Percentiles rank a stretch among this genome's conserved stretches.
Conservation (phyloP, 2,329 filamentous ascomycete species). For the Chaetomiaceae sp. region DNA sequence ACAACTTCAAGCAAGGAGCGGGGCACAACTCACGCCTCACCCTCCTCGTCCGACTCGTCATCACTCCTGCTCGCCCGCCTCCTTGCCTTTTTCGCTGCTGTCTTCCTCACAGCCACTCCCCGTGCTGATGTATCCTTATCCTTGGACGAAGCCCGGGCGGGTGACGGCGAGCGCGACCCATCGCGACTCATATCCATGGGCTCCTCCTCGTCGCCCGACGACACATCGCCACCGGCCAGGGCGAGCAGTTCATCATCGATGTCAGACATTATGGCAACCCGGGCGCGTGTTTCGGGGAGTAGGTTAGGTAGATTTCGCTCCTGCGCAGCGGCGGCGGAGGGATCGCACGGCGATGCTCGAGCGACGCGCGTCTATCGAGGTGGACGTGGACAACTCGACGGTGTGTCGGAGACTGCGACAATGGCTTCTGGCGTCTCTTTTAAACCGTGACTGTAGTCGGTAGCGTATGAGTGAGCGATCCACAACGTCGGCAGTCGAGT, state of each 20-base stretch:
- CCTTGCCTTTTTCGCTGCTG: slow-evolving; percentile 43
- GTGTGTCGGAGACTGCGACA: not conserved
- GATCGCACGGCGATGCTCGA: not conserved
- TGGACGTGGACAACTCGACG: not conserved
- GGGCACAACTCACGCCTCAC: slow-evolving; percentile 67
- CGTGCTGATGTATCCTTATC: slow-evolving; percentile 37
- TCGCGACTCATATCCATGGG: slow-evolving; percentile 51
- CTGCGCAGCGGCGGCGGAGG: not conserved
- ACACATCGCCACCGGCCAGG: slow-evolving; percentile 74
- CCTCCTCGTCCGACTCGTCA: slow-evolving; percentile 66
- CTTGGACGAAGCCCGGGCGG: slow-evolving; percentile 30
- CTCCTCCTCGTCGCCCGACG: slow-evolving; percentile 56
- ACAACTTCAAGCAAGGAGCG: slow-evolving; percentile 20
- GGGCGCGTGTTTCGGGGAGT: too few relatives aligned
- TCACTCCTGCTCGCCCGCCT: slow-evolving; percentile 44
- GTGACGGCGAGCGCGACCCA: slow-evolving; percentile 47
- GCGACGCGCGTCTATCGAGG: not conserved
- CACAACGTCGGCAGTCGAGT: not conserved
- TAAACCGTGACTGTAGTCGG: not conserved
- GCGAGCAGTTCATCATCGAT: slow-evolving; percentile 92
- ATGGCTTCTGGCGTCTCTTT: not conserved
- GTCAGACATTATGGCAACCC: slow-evolving; percentile 63
- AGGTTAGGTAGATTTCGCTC: not conserved
- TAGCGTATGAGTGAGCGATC: not conserved
- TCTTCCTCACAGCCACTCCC: slow-evolving; percentile 31